A percentile compares a stretch with the other conserved stretches of the same genome.
Conservation (phyloP, 129 eudicot genomes). For the Helianthus tuberosus region DNA sequence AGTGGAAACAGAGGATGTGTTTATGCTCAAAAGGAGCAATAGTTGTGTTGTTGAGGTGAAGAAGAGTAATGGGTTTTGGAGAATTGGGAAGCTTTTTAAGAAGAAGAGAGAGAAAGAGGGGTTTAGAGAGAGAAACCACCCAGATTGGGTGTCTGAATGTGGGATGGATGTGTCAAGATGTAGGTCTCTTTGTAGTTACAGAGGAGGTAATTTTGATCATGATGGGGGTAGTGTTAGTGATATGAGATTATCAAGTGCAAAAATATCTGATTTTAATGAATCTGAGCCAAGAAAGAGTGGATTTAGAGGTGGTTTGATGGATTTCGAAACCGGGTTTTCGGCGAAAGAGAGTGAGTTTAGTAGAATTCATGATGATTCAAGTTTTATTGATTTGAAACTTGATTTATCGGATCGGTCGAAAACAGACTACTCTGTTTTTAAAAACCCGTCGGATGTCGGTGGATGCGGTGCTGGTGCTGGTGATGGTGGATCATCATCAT, state of each 20-base stretch:
- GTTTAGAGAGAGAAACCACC: conserved; percentile 20
- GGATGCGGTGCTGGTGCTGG: conserved; percentile 6
- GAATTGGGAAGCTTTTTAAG: conserved; percentile 66
- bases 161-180: conserved; percentile 81
- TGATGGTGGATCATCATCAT: conserved; percentile 38
- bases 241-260: conserved; percentile 73
- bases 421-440: conserved; percentile 47
- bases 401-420: conserved; percentile 53
- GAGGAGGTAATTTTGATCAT: conserved; percentile 53
- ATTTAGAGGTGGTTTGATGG: conserved; percentile 40
- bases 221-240: conserved; percentile 59
- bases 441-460: conserved; percentile 28
- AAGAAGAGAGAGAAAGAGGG: conserved; percentile 54
- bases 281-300: conserved; percentile 77
- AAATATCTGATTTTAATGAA: conserved; percentile 73
- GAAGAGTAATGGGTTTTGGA: conserved; percentile 66
- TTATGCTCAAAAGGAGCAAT: conserved; percentile 37
- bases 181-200: conserved; percentile 82
- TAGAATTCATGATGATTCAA: conserved; percentile 70
- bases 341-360: conserved; percentile 75
- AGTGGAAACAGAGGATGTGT: conserved; percentile 36
- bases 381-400: conserved; percentile 78
- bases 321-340: conserved; percentile 44
- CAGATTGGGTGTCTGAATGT: conserved; percentile 54
- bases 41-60: conserved; percentile 48